These are phyloP conservation scores for Trichophaea hybrida DNA, from an alignment of 2,329 filamentous ascomycete genomes.

Conservation along the genomic window DNA sequence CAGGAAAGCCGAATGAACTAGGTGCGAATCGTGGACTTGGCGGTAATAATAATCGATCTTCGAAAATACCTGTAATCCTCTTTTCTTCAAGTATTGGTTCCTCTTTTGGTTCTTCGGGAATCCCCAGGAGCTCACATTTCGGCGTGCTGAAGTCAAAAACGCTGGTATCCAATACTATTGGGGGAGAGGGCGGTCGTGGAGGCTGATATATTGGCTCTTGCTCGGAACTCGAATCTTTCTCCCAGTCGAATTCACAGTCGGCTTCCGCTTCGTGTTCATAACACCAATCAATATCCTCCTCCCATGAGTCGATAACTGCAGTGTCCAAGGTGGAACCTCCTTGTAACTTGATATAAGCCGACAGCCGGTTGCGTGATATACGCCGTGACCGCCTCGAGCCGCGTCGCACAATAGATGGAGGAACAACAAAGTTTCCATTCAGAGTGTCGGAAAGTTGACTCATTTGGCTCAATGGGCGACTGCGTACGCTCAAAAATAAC, in stretches of 20 bases:
- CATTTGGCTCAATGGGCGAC: constrained; percentile 18
- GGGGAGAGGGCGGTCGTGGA: not conserved
- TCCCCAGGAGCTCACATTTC: constrained; percentile 6
- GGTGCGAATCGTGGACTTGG: constrained; percentile 12
- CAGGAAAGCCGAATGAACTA: constrained; percentile 1
- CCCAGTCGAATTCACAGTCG: constrained; percentile 52
- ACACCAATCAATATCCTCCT: constrained; percentile 56
- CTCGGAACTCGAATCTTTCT: constrained; percentile 26
- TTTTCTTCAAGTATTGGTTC: constrained; percentile 11
- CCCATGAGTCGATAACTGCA: constrained; percentile 42
- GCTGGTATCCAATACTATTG: not conserved
- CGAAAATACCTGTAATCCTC: constrained; percentile 22
- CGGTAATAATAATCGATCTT: constrained; percentile 21
- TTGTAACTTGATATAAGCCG: constrained; percentile 9
- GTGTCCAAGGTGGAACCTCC: constrained; percentile 12
- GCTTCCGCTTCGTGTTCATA: constrained; percentile 55
- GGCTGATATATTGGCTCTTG: constrained; percentile 3
- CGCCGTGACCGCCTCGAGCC: constrained; percentile 7
- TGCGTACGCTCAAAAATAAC: constrained; percentile 12
- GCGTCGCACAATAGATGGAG: constrained; percentile 3
- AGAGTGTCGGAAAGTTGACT: constrained; percentile 21
- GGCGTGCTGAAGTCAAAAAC: not conserved
- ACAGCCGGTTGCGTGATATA: constrained; percentile 15
- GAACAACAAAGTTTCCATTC: constrained; percentile 14
- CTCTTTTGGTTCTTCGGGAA: constrained; percentile 1